phyloP scores from a whole-genome alignment of 208 protist genomes.

The Vickermania spadyakhi region DNA sequence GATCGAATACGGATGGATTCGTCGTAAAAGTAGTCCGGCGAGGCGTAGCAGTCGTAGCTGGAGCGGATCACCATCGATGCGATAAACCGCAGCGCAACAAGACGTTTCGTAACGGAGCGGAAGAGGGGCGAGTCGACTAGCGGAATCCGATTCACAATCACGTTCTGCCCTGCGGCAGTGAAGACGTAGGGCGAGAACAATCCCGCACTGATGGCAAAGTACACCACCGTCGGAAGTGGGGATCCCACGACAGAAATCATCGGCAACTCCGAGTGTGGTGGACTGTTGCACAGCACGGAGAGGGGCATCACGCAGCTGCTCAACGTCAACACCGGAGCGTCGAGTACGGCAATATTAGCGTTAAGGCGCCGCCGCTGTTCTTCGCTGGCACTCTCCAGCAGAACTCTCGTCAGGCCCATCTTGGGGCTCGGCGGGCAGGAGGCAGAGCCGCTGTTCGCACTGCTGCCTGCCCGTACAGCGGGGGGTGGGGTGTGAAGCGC shows the following conservation, averaged over 20 bases:
- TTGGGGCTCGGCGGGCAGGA: background rate
- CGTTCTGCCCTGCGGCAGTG: slow-evolving; percentile 17
- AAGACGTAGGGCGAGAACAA: slow-evolving; percentile 22
- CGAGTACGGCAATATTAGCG: slow-evolving; percentile 10
- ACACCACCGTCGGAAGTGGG: slow-evolving; percentile 18
- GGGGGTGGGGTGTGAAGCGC: background rate
- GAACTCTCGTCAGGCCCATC: background rate
- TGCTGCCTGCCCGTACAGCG: background rate
- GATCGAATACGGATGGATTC: slow-evolving; percentile 6
- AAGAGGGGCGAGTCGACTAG: slow-evolving; percentile 29
- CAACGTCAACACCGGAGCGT: slow-evolving; percentile 6
- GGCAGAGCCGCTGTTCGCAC: background rate
- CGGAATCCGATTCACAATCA: slow-evolving; percentile 25
- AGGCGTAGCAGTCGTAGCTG: background rate
- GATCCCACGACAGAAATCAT: slow-evolving; percentile 6
- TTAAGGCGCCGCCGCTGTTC: slow-evolving; percentile 5
- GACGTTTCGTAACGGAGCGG: slow-evolving; percentile 13
- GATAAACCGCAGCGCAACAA: slow-evolving; percentile 28
- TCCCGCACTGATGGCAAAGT: slow-evolving; percentile 22
- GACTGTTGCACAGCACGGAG: slow-evolving; percentile 1
- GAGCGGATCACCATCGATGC: slow-evolving; percentile 14
- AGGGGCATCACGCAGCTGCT: slow-evolving; percentile 2
- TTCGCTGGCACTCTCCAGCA: slow-evolving; percentile 6
- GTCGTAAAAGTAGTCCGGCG: slow-evolving; percentile 6
- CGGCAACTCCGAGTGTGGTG: slow-evolving; percentile 5